Evolutionary conservation across 306 rosid genomes (phyloP).

Genomic region (Prunus davidiana): DNA sequence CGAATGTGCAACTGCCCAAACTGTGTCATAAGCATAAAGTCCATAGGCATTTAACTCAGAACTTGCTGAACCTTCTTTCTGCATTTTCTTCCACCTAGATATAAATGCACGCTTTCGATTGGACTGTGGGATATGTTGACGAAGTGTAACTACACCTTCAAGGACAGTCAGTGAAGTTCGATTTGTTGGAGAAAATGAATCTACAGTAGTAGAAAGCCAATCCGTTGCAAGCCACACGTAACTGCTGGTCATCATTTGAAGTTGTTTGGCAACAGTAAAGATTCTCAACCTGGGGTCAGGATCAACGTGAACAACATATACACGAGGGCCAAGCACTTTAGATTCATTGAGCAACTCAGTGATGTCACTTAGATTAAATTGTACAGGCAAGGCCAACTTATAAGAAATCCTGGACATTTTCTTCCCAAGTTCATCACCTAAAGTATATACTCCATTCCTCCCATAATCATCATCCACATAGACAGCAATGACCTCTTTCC

Average conservation of each 20-base stretch:
- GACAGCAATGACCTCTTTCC: constrained; percentile 80
- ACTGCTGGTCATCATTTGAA: constrained; percentile 66
- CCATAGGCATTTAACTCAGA: constrained; percentile 61
- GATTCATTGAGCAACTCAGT: constrained; percentile 56
- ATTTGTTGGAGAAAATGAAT: constrained; percentile 46
- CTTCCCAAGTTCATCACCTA: constrained; percentile 67
- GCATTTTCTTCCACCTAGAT: constrained; percentile 61
- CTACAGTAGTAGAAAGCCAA: constrained; percentile 78
- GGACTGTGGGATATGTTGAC: constrained; percentile 68
- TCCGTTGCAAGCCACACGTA: constrained; percentile 90
- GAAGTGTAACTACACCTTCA: constrained; percentile 82
- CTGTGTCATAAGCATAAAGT: constrained; percentile 75
- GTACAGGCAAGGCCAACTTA: constrained; percentile 59
- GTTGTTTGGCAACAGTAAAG: constrained; percentile 58
- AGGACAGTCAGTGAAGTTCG: constrained; percentile 43
- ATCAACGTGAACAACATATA: constrained; percentile 76
- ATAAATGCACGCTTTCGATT: constrained; percentile 38
- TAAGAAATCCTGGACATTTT: constrained; percentile 48
- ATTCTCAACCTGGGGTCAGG: constrained; percentile 69
- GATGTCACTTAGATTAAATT: constrained; percentile 46
- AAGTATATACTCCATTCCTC: constrained; percentile 72
- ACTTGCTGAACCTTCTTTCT: constrained; percentile 36
- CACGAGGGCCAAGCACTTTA: constrained; percentile 68
- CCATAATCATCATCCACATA: constrained; percentile 84
- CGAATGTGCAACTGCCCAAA: constrained; percentile 71